Base-by-base conservation (phyloP, 257 asterid species). In the Capsicum rhomboideum region DNA sequence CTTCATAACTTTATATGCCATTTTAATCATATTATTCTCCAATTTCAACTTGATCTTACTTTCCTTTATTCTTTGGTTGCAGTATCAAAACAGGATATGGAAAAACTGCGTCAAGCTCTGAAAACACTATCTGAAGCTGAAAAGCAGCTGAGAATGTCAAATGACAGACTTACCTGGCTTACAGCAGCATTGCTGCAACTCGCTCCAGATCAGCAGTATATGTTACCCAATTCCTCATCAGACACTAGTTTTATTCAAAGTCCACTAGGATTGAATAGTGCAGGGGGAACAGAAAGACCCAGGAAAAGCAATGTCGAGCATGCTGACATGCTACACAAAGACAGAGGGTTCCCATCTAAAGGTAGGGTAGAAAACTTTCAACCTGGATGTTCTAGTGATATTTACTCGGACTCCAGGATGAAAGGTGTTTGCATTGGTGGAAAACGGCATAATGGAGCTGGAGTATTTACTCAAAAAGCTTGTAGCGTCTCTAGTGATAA, bases 81-180 rank as follows among this genome's bases (percentile, higher is more conserved):
- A 97, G 99, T 95, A 85, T 90, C 93, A 58, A 97, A 91, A 89
- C 92, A 92, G 52, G 98, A 94, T 85, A 93, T 92, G 98, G 98
- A 94, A 87, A 97, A 95, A 84, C 84, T 97, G 85, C 97, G 98
- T 46, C 97, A 93, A 87, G 98, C 99, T 49, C 88, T 97, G 77
- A 94, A 90, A 84, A 94, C 97, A n/a, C 87, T 97, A 61, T 97
- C 99, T 2, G 99, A 97, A 89, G 97, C 99, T 31, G 99, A 97
- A 88, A 95, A 97, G 93, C 98, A 97, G 93, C 90, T 97, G 88
- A 92, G 99, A 88, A 88, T 92, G 80, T 93, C 99, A 10, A 93
- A 88, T 55, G 99, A 95, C 90, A 89, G 90, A 89, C 90, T 93
- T 64, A 97, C 99, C 40, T 97, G 99, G 99, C 93, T 97, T 79